Base-by-base conservation (phyloP, 352 stramenopile genomes). In the Salisapilia sapeloensis region DNA sequence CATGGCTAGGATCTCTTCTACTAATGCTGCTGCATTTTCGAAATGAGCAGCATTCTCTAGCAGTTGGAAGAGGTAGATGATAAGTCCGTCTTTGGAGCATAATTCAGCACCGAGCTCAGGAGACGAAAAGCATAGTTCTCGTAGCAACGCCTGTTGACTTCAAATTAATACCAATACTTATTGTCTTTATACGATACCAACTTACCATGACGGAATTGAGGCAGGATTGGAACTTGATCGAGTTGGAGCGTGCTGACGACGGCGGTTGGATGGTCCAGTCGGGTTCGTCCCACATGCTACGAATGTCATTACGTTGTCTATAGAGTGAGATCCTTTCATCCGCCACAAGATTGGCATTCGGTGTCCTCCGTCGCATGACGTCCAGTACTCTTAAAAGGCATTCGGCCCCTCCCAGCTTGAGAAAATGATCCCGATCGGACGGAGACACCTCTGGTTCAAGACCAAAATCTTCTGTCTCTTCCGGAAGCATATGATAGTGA, bases 1-100 rank as follows among this genome's bases (percentile, higher is more conserved):
- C 16, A 94, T 58, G 5, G 80, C 84, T 16, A 97, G 48, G 41
- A 97, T 85, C 48, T 96, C 87, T 46, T 97, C 90, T 25, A 95
- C 83, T 8, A 96, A 56, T 0, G 72, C 63, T 1, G 83, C 82
- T 3, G 84, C 79, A 25, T 72, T 72, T 46, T 96, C 85, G 46
- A 96, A 97, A 44, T 84, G 86, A 29, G 65, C 67, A 35, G 76
- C 51, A 38, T 94, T 70, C 3, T 63, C 54, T 54, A 96, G 77
- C 29, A 97, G 63, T 29, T 92, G 83, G 43, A 97, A 96, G n/a
- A 97, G 50, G 48, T 93, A 93, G 37, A 92, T 61, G 8, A 96
- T 65, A 3, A 96, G 76, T 5, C 69, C 66, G 33, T 92, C 65
- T 31, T 89, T 80, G 41, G 77, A 46, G 35, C 76, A 81, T 6